Conservation (phyloP, 768 basidiomycete genomes). For the Amanita rubescens region DNA sequence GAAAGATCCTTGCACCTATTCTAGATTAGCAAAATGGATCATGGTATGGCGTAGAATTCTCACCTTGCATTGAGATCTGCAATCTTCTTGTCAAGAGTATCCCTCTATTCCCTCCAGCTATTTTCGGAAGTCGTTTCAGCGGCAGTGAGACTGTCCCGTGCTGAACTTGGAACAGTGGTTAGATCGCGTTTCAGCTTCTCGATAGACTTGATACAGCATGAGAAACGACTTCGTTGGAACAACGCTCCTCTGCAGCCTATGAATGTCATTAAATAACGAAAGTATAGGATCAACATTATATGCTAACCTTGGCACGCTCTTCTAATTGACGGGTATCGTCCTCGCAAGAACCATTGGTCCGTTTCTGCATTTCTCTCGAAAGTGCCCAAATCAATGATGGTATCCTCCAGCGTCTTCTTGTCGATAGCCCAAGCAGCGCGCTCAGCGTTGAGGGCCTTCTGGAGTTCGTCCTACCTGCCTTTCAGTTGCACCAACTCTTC, state of each 20-base stretch:
- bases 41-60: slow-evolving; percentile 11
- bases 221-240: slow-evolving; percentile 72
- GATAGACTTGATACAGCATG: slow-evolving; percentile 74
- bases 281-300: not conserved
- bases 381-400: slow-evolving; percentile 72
- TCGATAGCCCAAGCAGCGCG: slow-evolving; percentile 66
- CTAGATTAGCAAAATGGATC: not conserved
- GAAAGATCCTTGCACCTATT: slow-evolving; percentile 64
- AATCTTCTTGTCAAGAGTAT: slow-evolving; percentile 71
- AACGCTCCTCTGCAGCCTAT: slow-evolving; percentile 72
- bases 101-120: slow-evolving; percentile 79
- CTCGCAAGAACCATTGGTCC: slow-evolving; percentile 53
- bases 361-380: slow-evolving; percentile 63
- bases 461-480: slow-evolving; percentile 47
- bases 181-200: slow-evolving; percentile 61
- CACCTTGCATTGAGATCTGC: slow-evolving; percentile 66
- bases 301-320: slow-evolving; percentile 55
- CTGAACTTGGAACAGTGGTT: slow-evolving; percentile 37
- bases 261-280: not conserved
- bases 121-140: slow-evolving; percentile 69
- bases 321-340: slow-evolving; percentile 60
- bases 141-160: slow-evolving; percentile 51
- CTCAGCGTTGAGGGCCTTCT: slow-evolving; percentile 61
- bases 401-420: slow-evolving; percentile 76
- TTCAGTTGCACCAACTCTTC: slow-evolving; percentile 45